phyloP scores from a whole-genome alignment of 441 rosid genomes.

The Mallotus japonicus region DNA sequence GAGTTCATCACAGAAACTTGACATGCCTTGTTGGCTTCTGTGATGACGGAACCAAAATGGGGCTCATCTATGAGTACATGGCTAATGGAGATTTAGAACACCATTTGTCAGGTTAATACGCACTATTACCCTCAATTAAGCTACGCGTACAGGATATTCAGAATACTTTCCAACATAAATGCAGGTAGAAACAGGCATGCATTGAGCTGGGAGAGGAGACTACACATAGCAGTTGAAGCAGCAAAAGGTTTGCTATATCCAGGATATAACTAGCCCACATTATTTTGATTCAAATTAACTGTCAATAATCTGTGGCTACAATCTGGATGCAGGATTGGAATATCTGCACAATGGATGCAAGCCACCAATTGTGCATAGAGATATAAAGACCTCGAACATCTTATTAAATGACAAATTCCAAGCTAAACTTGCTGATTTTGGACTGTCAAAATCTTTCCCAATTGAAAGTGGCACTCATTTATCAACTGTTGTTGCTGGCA shows the following conservation, averaged over 20 bases:
- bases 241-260: conserved; percentile 30
- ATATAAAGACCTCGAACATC: conserved; percentile 46
- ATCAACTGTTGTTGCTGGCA: conserved; percentile 32
- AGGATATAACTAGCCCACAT: neutral
- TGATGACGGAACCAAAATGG: conserved; percentile 40
- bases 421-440: conserved; percentile 28
- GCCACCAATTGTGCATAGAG: conserved; percentile 43
- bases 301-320: no score
- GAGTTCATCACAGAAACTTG: conserved; percentile 58
- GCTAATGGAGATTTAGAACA: conserved; percentile 43
- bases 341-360: conserved; percentile 38
- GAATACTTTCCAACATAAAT: neutral
- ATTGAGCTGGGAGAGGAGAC: conserved; percentile 38
- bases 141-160: neutral
- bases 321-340: conserved; percentile 32
- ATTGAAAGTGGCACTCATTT: conserved; percentile 27
- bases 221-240: conserved; percentile 44
- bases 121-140: neutral
- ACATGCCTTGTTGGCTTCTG: conserved; percentile 51
- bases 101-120: conserved; percentile 41
- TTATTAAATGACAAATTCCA: no score
- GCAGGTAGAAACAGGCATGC: conserved; percentile 6
- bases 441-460: conserved; percentile 30
- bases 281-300: neutral
- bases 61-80: conserved; percentile 56